Evolutionary conservation across 1,139 yeast species (phyloP), one percentile per base, ranked within the genome.

Genomic region (Pichia sp.): DNA sequence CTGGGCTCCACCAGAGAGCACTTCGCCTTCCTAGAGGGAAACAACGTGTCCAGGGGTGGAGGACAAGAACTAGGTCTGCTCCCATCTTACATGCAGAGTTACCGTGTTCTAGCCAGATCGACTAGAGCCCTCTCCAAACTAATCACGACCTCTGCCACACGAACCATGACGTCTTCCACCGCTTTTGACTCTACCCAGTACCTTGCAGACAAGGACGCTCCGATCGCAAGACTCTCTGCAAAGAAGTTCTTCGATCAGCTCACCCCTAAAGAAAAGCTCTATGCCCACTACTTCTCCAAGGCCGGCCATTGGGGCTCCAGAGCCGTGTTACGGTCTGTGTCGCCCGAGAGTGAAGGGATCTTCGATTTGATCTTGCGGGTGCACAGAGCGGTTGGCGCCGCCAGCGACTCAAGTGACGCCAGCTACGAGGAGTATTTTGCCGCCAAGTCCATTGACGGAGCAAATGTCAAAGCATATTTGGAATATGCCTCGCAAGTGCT

Each of bases 231-330:
- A 4, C 61, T 75, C n/a, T 64, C 73, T 4, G 77, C 77, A 1
- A 70, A 71, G 52, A 65, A 72, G 10, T 82, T 73, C 64, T 82
- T 82, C 61, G 75, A 77, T 31, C 74, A 75, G 50, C 69, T 82
- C 58, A 70, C 79, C 23, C 76, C 76, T 30, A 78, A 80, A 62
- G 85, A 82, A 60, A 75, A 82, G 67, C 72, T 75, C 51, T 90
- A 90, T 66, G 95, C 96, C 29, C 96, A 90, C 70, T 84, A 82
- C 68, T 81, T 89, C 70, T 82, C 90, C 30, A 80, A 86, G 63
- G 96, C 96, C 3, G 82, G 92, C 45, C 93, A 87, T 67, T 81
- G 82, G 72, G 97, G 97, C 43, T 78, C 93, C 13, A 76, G 95
- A 60, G 89, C 85, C 3, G 88, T 87, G 2, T 74, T 88, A 58